A percentile compares a stretch with the other conserved stretches of the same genome.
Evolutionary conservation across 108 stramenopile genomes (phyloP).

Genomic region (Parietichytrium sp.): DNA sequence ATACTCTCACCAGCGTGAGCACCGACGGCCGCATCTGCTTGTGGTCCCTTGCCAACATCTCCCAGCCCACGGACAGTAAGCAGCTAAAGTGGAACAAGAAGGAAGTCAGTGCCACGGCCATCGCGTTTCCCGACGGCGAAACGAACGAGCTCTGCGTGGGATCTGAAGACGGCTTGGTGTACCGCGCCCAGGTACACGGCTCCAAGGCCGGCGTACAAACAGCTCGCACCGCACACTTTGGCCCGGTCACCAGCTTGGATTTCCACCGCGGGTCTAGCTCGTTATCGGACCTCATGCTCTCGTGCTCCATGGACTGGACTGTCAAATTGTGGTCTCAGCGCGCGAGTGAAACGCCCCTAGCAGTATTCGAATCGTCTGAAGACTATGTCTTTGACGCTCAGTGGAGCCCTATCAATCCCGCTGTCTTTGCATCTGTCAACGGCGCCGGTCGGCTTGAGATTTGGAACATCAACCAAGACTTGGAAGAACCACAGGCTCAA

Average conservation of each 20-base stretch:
- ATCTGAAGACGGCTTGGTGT: slow-evolving; percentile 21
- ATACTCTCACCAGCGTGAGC: slow-evolving; percentile 21
- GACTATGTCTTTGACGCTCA: slow-evolving; percentile 47
- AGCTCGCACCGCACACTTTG: slow-evolving; percentile 38
- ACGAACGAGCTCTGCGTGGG: slow-evolving; percentile 10
- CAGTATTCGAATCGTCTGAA: not conserved
- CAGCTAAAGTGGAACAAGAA: not conserved
- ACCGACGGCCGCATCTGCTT: slow-evolving; percentile 43
- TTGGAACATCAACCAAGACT: slow-evolving; percentile 41
- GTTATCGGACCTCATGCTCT: slow-evolving; percentile 32
- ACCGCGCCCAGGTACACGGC: not conserved
- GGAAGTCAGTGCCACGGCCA: not conserved
- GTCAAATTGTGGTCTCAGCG: slow-evolving; percentile 48
- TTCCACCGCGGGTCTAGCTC: not conserved
- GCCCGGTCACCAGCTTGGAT: slow-evolving; percentile 37
- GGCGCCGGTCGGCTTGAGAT: slow-evolving; percentile 26
- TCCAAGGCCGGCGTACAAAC: not conserved
- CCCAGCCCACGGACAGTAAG: not conserved
- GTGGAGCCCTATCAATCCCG: slow-evolving; percentile 49
- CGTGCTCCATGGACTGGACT: slow-evolving; percentile 50
- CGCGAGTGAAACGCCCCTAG: not conserved
- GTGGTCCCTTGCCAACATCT: slow-evolving; percentile 25
- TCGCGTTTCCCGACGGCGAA: not conserved
- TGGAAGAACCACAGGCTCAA: not conserved
- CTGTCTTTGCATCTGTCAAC: slow-evolving; percentile 40